Evolutionary conservation across 78 protist species (phyloP).

Genomic region (Dictyostelium capitatum): DNA sequence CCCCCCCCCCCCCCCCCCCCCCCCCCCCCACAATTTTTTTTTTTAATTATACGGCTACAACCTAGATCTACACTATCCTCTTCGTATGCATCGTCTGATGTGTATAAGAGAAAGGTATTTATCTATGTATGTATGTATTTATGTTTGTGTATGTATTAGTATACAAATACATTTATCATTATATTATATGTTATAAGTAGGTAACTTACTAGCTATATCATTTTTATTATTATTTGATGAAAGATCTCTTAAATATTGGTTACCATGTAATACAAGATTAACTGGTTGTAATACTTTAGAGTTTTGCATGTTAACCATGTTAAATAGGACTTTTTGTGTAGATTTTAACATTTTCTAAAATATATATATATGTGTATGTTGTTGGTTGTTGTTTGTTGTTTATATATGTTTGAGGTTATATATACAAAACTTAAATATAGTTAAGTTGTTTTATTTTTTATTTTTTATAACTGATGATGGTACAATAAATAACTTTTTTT

Average conservation of each 20-base stretch:
- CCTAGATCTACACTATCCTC: too few species aligned
- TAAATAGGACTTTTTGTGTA: background rate
- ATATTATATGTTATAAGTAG: too few species aligned
- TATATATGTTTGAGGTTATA: too few species aligned
- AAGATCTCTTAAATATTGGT: slow-evolving; percentile 7
- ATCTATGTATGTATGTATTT: too few species aligned
- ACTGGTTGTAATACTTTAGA: slow-evolving; percentile 29
- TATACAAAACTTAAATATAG: too few species aligned
- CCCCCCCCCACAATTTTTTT: too few species aligned
- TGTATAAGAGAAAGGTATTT: too few species aligned
- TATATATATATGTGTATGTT: background rate
- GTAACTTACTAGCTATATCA: slow-evolving; percentile 22
- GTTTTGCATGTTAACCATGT: background rate
- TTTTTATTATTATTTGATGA: background rate
- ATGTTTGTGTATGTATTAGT: too few species aligned
- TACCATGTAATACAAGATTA: slow-evolving; percentile 27
- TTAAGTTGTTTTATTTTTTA: too few species aligned
- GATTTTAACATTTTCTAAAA: slow-evolving; percentile 1
- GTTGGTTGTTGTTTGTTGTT: background rate
- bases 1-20: too few species aligned
- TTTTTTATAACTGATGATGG: background rate
- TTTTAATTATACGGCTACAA: too few species aligned
- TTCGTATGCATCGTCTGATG: too few species aligned
- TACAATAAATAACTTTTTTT: background rate
- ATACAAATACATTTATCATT: background rate